Base-by-base conservation (phyloP, 2,329 filamentous ascomycete genomes). In the Trichothecium roseum region DNA sequence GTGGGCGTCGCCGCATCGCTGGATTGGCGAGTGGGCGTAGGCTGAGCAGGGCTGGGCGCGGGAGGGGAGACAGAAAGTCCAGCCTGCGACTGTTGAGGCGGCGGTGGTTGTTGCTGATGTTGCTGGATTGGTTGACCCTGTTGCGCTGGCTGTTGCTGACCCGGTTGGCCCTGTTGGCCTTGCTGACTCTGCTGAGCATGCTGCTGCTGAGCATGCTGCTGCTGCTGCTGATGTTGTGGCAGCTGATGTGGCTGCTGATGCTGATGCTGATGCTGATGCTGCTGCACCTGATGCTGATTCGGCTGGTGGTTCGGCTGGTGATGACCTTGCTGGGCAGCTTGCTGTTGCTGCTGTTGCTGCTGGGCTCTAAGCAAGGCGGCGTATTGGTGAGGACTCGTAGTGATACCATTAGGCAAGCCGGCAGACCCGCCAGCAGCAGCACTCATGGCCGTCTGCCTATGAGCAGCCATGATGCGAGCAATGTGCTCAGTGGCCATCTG, bases 301-400 rank as follows among this genome's bases (percentile, higher is more conserved):
- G 6, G 49, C 32, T 48, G 46, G 15, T 47, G 43, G 20, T 47
- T 43, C 18, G 47, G 45, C 26, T 55, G 51, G 27, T 43, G 20
- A 10, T 6, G 6, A 10, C 20, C 20, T 24, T 24, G 45, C 16
- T 51, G 50, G 18, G 44, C 45, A 40, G 49, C 41, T 20, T 48
- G 54, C 36, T 40, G 48, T 41, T 46, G 47, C 39, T 64, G 66
- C 18, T 63, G 60, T 41, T 73, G 68, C 41, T 75, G 72, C 44
- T 76, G 72, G 28, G 72, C 69, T 30, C 72, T 57, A 8, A 77
- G 62, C 24, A 76, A 56, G 37, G 73, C 71, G 2, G 72, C 72
- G 46, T 77, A 76, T 41, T 77, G 72, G 28, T 76, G 71, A 18
- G 72, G 72, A 38, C 68, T 72, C 2, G 63, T 60, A 1, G 66